These are phyloP conservation scores for Anaeromyces robustus DNA, from an alignment of 192 early-diverging fungal species.

Conservation along the genomic window DNA sequence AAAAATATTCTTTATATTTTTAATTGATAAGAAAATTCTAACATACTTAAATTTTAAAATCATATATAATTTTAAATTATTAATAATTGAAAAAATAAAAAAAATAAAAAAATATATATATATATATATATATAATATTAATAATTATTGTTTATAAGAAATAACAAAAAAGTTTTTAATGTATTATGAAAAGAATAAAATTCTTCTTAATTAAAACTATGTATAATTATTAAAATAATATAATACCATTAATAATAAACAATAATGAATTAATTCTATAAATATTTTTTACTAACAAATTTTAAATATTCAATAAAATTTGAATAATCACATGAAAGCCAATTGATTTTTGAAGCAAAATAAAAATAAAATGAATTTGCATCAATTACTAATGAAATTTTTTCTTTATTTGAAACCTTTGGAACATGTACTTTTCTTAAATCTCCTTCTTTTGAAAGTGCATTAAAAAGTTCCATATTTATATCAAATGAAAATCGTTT, in stretches of 20 bases:
- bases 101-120: no score
- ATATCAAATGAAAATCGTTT: not conserved
- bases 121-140: not conserved
- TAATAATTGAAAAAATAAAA: no score
- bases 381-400: not conserved
- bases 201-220: no score
- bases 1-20: not conserved
- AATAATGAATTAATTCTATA: no score
- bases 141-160: no score
- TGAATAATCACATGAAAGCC: not conserved
- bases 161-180: no score
- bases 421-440: not conserved
- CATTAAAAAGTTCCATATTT: not conserved
- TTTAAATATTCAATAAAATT: not conserved
- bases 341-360: not conserved
- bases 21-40: not conserved
- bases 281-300: not conserved
- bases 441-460: not conserved
- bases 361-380: not conserved
- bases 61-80: no score
- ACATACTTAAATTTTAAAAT: not conserved
- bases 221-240: no score
- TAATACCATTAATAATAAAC: no score
- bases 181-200: no score
- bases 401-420: not conserved